Evolutionary conservation across 225 moss, liverwort and hornwort species (phyloP).

Genomic region (Antitrichia curtipendula): DNA sequence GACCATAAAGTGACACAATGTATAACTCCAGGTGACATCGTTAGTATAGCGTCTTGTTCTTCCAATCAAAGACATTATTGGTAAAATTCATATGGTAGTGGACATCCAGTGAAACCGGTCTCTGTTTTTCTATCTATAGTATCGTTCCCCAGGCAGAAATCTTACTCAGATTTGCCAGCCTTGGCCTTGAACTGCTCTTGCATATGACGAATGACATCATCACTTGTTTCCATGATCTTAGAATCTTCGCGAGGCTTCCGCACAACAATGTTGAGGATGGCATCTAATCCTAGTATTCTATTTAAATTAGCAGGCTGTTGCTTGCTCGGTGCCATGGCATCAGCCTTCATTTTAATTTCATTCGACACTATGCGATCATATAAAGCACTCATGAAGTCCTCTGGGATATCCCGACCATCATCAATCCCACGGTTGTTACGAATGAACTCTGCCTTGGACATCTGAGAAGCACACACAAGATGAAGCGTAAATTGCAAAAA

Average conservation of each 20-base stretch:
- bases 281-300: slow-evolving; percentile 86
- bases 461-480: slow-evolving; percentile 33
- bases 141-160: background rate
- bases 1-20: background rate
- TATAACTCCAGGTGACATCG: background rate
- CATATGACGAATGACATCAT: slow-evolving; percentile 99
- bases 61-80: background rate
- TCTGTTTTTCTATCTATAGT: background rate
- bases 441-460: slow-evolving; percentile 98
- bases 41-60: background rate
- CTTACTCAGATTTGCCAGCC: slow-evolving; percentile 99
- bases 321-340: slow-evolving; percentile 74
- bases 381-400: slow-evolving; percentile 83
- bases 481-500: background rate
- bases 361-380: slow-evolving; percentile 92
- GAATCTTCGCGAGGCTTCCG: slow-evolving; percentile 92
- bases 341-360: slow-evolving; percentile 99
- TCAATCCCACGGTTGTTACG: slow-evolving; percentile 99
- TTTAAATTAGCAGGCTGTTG: slow-evolving; percentile 76
- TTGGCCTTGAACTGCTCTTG: slow-evolving; percentile 99
- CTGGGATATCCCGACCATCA: slow-evolving; percentile 92
- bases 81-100: background rate
- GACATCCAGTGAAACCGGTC: background rate
- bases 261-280: slow-evolving; percentile 90
- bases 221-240: slow-evolving; percentile 90